Conservation (phyloP, 1,284 basidiomycete species). For the Papiliotrema flavescens region DNA sequence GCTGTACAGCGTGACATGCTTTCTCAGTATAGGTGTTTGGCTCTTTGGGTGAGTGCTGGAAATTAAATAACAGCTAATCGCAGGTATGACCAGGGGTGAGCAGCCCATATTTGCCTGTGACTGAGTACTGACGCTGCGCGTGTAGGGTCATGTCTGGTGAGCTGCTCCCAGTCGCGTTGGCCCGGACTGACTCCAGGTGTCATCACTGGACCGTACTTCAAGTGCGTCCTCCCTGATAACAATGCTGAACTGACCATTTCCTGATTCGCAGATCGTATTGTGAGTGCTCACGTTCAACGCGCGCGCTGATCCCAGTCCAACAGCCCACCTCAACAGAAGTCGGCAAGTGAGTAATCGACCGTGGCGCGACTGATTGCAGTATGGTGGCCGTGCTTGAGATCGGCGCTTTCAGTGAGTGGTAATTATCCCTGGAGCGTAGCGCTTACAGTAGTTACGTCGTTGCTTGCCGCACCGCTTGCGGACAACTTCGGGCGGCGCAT, state of each 20-base stretch:
- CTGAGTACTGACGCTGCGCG: too few relatives aligned
- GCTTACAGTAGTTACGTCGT: conserved; percentile 66
- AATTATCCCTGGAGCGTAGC: too few relatives aligned
- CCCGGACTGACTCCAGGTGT: conserved; percentile 57
- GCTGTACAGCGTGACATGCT: conserved; percentile 51
- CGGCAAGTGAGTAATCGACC: conserved; percentile 42
- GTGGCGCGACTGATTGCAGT: conserved; percentile 49
- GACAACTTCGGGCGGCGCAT: conserved; percentile 83
- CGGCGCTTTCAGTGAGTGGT: conserved; percentile 74
- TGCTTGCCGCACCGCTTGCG: conserved; percentile 82
- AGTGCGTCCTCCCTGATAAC: conserved; percentile 28
- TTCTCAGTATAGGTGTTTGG: conserved; percentile 52
- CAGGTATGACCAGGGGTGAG: conserved; percentile 76
- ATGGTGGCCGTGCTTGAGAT: conserved; percentile 92
- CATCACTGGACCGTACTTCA: conserved; percentile 90
- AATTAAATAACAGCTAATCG: neutral
- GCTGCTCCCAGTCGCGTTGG: neutral
- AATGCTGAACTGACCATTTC: too few relatives aligned
- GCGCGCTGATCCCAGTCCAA: conserved; percentile 52
- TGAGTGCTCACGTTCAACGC: conserved; percentile 28
- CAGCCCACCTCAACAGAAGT: conserved; percentile 61
- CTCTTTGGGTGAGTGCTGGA: conserved; percentile 58
- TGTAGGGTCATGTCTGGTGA: conserved; percentile 45
- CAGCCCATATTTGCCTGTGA: neutral
- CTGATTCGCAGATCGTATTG: conserved; percentile 18